Evolutionary conservation across 2,329 filamentous ascomycete species (phyloP).

Genomic region (Xylaria polymorpha): DNA sequence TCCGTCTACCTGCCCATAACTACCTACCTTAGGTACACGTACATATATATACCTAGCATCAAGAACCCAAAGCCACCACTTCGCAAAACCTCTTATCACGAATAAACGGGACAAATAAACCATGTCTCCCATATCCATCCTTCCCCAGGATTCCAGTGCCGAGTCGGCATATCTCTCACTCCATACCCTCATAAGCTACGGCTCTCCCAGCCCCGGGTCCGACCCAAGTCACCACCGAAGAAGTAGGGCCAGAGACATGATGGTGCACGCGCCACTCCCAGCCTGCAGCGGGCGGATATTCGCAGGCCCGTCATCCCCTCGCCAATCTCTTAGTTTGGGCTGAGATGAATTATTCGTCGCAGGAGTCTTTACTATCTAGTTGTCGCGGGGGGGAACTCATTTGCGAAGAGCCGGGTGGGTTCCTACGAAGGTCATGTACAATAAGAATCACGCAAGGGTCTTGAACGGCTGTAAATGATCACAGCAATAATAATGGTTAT

Average conservation of each 20-base stretch:
- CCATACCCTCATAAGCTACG: not conserved
- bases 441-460: constrained; percentile 2
- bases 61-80: not conserved
- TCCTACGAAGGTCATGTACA: not conserved
- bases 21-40: not conserved
- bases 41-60: not conserved
- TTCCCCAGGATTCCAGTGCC: not conserved
- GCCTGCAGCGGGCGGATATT: constrained; percentile 37
- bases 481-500: constrained; percentile 11
- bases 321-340: not conserved
- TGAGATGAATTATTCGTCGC: not conserved
- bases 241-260: constrained; percentile 5
- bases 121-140: constrained; percentile 28
- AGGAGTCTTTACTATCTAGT: not conserved
- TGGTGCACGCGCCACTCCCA: constrained; percentile 34
- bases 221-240: not conserved
- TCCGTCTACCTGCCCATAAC: not conserved
- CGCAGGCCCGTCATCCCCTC: constrained; percentile 6
- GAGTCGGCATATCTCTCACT: constrained; percentile 4
- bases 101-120: not conserved
- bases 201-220: not conserved
- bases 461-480: constrained; percentile 1
- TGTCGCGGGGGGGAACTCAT: not conserved
- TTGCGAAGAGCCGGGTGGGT: too few relatives aligned
- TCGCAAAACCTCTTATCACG: not conserved